Base-by-base conservation (phyloP, 2,329 filamentous ascomycete species). In the Colletotrichum sp. region DNA sequence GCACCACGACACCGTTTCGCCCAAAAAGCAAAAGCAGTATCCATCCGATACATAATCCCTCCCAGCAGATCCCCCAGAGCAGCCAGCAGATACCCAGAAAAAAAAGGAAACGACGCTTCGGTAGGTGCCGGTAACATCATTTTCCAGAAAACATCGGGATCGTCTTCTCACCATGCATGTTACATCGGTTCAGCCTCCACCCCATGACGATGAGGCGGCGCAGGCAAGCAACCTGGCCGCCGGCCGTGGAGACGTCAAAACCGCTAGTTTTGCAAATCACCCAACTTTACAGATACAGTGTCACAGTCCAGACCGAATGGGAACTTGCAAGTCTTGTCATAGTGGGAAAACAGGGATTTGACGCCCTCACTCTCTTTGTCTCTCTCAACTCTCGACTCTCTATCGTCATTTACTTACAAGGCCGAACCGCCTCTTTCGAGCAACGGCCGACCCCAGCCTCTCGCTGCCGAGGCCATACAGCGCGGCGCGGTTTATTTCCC, bases 401-500 rank as follows among this genome's bases (percentile, higher is more conserved):
- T 65, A 74, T 73, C 71, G 68, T 74, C 77, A 72, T 44, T 59
- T 64, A 57, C 73, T 60, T 71, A 68, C 65, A 70, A 70, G 34
- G 76, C 69, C 55, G 28, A n/a, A 52, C 65, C 65, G 74, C 52
- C 76, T 77, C 76, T 77, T 74, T 76, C 76, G 76, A 77, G 74
- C 12, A 68, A 68, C 70, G 12, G 57, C 65, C 22, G 55, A 28
- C 75, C 34, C 28, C 44, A 71, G 65, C 65, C 74, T 71, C 61
- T 59, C 60, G 39, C 73, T 67, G 68, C 74, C 66, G 36, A 57
- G 28, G 28, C 55, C 66, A 32, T 30, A 30, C 36, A 27, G 72
- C 44, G 44, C 44, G 44, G 44, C 44, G 44, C 73, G 60, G 65
- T 69, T 69, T 44, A 2, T 44, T 68, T 30, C 57, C 75, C 65